Base-by-base conservation (phyloP, 2,329 filamentous ascomycete species). In the Xylaria sp. region DNA sequence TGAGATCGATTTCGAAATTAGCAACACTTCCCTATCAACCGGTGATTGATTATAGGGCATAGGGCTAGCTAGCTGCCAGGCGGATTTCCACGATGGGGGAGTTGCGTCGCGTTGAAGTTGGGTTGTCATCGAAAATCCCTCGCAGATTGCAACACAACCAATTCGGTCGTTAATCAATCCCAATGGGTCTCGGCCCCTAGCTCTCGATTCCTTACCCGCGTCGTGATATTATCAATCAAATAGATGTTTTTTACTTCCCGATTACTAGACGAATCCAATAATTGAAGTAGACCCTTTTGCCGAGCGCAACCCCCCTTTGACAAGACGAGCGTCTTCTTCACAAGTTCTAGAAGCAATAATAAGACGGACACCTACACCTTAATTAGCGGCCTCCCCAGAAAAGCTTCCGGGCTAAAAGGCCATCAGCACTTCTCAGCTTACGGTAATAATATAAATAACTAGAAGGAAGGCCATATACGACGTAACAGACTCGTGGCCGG, bases 21-120 rank as follows among this genome's bases (percentile, higher is more conserved):
- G 66, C 63, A 66, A 60, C 2, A 68, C 57, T 68, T 68, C 39
- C 61, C 66, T 61, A 68, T 65, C 66, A 46, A 15, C 45, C 32
- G 32, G 32, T 50, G 41, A 50, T 32, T 20, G 43, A 39, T 25
- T 30, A 46, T 39, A 57, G 23, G 46, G 30, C 34, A 60, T 61
- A 55, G 61, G 61, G 62, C 56, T 65, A 56, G 32, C 60, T 63
- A 61, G 41, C 53, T 41, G 46, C 46, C 55, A 63, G 50, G n/a
- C 9, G 20, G 39, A 52, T 52, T 61, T 52, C 60, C 52, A 61
- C 36, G 52, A 68, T 65, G 18, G 32, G 32, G 30, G 43, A 23
- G 34, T 43, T 45, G 56, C 62, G 62, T 52, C 55, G 62, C 62
- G 36, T 53, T 32, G 60, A 28, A n/a, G 4, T 63, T 63, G 23